phyloP scores from a whole-genome alignment of 2,329 filamentous ascomycete genomes.

The Ceratocystis lukuohia region DNA sequence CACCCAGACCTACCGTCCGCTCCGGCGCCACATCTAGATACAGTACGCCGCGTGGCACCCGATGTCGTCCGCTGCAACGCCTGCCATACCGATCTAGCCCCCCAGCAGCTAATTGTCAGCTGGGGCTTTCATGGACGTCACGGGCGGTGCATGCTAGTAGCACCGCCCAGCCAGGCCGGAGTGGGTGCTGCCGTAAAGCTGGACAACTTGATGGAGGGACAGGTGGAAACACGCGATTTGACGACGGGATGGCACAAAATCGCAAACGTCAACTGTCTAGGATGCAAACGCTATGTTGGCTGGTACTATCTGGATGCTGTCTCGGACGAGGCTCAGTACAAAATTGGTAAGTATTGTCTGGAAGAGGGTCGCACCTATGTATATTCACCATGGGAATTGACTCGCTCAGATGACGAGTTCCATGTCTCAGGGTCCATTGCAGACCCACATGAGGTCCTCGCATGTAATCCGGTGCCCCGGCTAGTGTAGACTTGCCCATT shows the following conservation, averaged over 20 bases:
- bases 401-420: not conserved
- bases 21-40: constrained; percentile 20
- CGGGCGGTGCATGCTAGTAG: constrained; percentile 49
- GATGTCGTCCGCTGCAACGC: constrained; percentile 38
- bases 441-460: too few species aligned
- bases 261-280: constrained; percentile 46
- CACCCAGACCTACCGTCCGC: constrained; percentile 21
- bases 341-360: constrained; percentile 55
- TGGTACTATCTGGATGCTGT: constrained; percentile 57
- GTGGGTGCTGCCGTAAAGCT: constrained; percentile 27
- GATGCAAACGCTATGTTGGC: constrained; percentile 44
- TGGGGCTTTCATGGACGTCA: constrained; percentile 55
- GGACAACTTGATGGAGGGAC: constrained; percentile 43
- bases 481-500: not conserved
- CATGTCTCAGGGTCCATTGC: not conserved
- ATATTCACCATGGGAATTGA: constrained; percentile 5
- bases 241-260: constrained; percentile 52
- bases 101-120: constrained; percentile 46
- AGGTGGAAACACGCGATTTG: constrained; percentile 42
- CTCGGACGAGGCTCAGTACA: constrained; percentile 48
- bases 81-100: constrained; percentile 49
- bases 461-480: too few species aligned
- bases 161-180: constrained; percentile 25
- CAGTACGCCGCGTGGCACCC: constrained; percentile 21
- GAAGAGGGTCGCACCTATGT: constrained; percentile 33